phyloP scores from a whole-genome alignment of 2,329 filamentous ascomycete genomes.

The Fusarium musae region DNA sequence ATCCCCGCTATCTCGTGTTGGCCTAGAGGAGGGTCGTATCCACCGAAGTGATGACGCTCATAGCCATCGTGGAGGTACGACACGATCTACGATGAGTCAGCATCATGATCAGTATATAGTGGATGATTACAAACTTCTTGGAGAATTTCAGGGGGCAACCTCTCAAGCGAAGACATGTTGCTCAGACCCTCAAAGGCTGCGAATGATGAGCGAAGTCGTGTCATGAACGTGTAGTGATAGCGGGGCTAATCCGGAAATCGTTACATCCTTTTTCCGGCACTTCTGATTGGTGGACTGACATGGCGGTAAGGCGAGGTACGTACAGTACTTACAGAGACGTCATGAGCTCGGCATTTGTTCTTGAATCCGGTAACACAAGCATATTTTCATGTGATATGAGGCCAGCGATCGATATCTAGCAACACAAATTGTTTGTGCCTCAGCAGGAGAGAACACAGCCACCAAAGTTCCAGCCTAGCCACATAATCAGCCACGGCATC shows the following conservation, averaged over 20 bases:
- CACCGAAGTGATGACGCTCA: neutral
- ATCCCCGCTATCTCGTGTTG: neutral
- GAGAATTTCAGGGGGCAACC: neutral
- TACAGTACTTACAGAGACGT: neutral
- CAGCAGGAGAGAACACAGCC: neutral
- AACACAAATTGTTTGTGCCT: neutral
- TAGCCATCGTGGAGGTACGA: neutral
- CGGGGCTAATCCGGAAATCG: neutral
- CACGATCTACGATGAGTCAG: neutral
- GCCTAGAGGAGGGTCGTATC: neutral
- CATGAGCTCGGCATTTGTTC: neutral
- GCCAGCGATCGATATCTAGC: fast-evolving
- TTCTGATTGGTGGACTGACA: neutral
- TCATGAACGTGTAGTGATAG: neutral
- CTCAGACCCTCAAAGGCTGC: neutral
- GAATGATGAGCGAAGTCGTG: neutral
- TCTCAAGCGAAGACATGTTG: neutral
- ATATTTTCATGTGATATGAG: neutral
- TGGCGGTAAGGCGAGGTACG: neutral
- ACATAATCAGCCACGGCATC: neutral
- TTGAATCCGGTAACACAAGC: neutral
- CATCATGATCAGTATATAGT: fast-evolving
- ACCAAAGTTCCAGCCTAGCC: neutral
- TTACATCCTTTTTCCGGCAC: neutral
- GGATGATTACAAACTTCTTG: neutral